phyloP scores from a whole-genome alignment of 1,284 basidiomycete genomes.

The Neotropicomus parvogracilis region DNA sequence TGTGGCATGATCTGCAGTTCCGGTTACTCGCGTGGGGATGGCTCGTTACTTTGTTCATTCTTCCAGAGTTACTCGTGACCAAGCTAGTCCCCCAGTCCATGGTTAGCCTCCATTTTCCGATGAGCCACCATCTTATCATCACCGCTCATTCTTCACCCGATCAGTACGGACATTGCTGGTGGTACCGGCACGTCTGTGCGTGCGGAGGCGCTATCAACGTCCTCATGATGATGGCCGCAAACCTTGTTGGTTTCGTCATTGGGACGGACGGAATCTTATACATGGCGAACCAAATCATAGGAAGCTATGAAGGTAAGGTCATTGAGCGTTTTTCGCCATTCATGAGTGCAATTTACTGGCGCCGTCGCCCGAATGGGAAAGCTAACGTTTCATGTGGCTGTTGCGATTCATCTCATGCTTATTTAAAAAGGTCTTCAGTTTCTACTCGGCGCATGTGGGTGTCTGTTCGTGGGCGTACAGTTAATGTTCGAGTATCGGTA shows the following conservation, averaged over 20 bases:
- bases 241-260: conserved; percentile 93
- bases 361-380: background rate
- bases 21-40: conserved; percentile 94
- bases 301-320: conserved; percentile 59
- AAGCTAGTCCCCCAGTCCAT: conserved; percentile 59
- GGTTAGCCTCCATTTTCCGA: conserved; percentile 44
- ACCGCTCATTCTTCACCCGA: conserved; percentile 8
- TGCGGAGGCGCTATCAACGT: conserved; percentile 84
- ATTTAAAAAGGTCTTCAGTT: conserved; percentile 55
- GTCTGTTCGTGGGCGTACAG: conserved; percentile 82
- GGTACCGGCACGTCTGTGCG: conserved; percentile 89
- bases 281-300: conserved; percentile 64
- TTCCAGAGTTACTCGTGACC: conserved; percentile 77
- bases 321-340: background rate
- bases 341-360: background rate
- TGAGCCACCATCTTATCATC: conserved; percentile 1
- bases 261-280: conserved; percentile 81
- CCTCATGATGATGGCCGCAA: conserved; percentile 89
- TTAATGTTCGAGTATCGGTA: conserved; percentile 94
- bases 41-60: conserved; percentile 88
- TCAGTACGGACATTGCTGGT: conserved; percentile 64
- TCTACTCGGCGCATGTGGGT: conserved; percentile 56
- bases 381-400: background rate
- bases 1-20: conserved; percentile 96
- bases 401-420: background rate